These are phyloP conservation scores for Cornus suecica DNA, from an alignment of 148 eudicot genomes.

Conservation along the genomic window DNA sequence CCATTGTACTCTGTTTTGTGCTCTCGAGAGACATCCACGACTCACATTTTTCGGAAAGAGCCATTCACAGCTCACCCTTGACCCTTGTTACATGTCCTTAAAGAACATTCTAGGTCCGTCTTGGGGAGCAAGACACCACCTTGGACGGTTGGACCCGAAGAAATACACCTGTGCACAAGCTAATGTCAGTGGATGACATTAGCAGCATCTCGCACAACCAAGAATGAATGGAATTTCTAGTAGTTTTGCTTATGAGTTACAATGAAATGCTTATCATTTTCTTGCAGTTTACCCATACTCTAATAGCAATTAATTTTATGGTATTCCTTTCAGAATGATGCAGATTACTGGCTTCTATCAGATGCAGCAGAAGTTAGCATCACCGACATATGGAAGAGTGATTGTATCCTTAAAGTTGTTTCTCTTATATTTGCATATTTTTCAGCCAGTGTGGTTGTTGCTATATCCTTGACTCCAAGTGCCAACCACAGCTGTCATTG, in stretches of 20 bases:
- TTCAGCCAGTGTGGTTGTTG: not conserved
- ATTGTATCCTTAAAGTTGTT: slow-evolving; percentile 47
- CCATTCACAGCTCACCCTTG: no score
- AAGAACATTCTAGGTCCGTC: no score
- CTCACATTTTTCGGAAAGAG: no score
- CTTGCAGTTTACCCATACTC: not conserved
- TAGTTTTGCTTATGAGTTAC: not conserved
- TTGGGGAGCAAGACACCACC: no score
- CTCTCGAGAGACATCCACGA: no score
- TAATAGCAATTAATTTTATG: not conserved
- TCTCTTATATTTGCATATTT: not conserved
- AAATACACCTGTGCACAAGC: no score
- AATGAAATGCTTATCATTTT: not conserved
- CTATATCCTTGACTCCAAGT: slow-evolving; percentile 28
- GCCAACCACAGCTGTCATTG: slow-evolving; percentile 40
- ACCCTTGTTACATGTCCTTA: no score
- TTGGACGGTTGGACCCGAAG: no score
- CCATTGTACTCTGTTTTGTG: no score
- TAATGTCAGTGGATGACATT: no score
- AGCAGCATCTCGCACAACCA: no score
- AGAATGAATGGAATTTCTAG: not conserved
- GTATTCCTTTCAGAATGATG: slow-evolving; percentile 54
- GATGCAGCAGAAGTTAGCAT: slow-evolving; percentile 64
- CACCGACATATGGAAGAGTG: slow-evolving; percentile 89
- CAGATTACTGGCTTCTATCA: slow-evolving; percentile 85